A percentile compares a stretch with the other conserved stretches of the same genome.
Conservation (phyloP, 2,329 filamentous ascomycete species). For the Myriosclerotinia curreyana region DNA sequence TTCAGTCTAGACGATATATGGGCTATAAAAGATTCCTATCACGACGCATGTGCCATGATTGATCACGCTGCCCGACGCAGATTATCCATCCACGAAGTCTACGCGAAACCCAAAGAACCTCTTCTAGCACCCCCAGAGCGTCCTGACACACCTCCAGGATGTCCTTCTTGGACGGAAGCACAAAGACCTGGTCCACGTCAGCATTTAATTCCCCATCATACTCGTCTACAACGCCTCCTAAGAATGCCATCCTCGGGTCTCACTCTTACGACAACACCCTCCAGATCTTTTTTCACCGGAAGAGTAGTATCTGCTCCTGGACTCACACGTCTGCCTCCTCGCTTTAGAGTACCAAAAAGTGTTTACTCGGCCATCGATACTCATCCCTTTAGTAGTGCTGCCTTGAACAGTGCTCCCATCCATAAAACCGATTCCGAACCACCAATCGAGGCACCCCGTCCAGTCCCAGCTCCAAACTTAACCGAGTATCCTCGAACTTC, state of each 20-base stretch:
- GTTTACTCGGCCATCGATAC: slow-evolving; percentile 35
- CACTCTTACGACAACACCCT: slow-evolving; percentile 20
- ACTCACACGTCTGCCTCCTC: slow-evolving; percentile 16
- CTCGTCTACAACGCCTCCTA: slow-evolving; percentile 31
- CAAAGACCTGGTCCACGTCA: slow-evolving; percentile 27
- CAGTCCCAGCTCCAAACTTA: not conserved
- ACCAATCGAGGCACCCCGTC: slow-evolving; percentile 13
- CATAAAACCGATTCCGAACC: slow-evolving; percentile 22
- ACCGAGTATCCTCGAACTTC: slow-evolving; percentile 10
- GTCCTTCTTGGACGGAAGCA: slow-evolving; percentile 39
- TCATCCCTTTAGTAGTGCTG: slow-evolving; percentile 36
- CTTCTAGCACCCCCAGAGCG: slow-evolving; percentile 34
- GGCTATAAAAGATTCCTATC: slow-evolving; percentile 37
- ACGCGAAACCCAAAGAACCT: slow-evolving; percentile 37
- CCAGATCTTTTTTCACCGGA: slow-evolving; percentile 8
- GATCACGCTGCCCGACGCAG: slow-evolving; percentile 27
- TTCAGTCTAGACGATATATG: slow-evolving; percentile 40
- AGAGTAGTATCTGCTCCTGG: slow-evolving; percentile 17
- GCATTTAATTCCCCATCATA: slow-evolving; percentile 17
- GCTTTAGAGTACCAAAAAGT: slow-evolving; percentile 38
- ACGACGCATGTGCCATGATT: slow-evolving; percentile 34
- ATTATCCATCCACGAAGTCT: slow-evolving; percentile 33
- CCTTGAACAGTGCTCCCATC: slow-evolving; percentile 25
- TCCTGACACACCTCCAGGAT: slow-evolving; percentile 37
- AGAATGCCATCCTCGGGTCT: slow-evolving; percentile 25